Conservation (phyloP, 1,139 yeast species). For the Scheffersomyces illinoinensis region DNA sequence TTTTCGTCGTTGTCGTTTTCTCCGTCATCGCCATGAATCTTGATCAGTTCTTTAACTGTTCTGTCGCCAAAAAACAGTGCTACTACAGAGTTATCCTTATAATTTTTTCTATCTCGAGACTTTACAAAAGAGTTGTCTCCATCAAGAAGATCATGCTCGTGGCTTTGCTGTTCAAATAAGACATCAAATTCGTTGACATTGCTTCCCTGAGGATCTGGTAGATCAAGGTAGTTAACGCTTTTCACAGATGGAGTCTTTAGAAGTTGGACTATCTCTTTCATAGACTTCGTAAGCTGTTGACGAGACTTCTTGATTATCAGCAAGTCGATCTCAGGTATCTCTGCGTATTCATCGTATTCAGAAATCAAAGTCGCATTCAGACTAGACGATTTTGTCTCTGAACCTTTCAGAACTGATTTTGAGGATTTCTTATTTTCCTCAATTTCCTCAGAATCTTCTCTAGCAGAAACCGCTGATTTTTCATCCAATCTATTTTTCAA, state of each 20-base stretch:
- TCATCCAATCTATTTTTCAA: not conserved
- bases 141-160: not conserved
- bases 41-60: not conserved
- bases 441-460: not conserved
- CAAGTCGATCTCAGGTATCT: conserved; percentile 44
- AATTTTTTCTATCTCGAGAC: not conserved
- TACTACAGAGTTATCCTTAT: not conserved
- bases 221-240: conserved; percentile 18
- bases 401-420: not conserved
- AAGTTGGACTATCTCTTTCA: conserved; percentile 43
- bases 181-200: conserved; percentile 15
- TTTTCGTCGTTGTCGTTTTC: not conserved
- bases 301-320: conserved; percentile 39
- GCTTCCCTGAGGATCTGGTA: conserved; percentile 15
- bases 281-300: conserved; percentile 39
- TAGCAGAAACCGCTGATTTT: not conserved
- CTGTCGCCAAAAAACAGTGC: not conserved
- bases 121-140: not conserved
- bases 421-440: not conserved
- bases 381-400: not conserved
- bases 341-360: conserved; percentile 2
- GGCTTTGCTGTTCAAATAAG: conserved; percentile 10
- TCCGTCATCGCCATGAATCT: not conserved
- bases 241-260: conserved; percentile 37
- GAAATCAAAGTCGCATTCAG: not conserved